Evolutionary conservation across 805 yeast genomes (phyloP), one percentile per base, ranked within the genome.

Genomic region (Komagataella phaffii): DNA sequence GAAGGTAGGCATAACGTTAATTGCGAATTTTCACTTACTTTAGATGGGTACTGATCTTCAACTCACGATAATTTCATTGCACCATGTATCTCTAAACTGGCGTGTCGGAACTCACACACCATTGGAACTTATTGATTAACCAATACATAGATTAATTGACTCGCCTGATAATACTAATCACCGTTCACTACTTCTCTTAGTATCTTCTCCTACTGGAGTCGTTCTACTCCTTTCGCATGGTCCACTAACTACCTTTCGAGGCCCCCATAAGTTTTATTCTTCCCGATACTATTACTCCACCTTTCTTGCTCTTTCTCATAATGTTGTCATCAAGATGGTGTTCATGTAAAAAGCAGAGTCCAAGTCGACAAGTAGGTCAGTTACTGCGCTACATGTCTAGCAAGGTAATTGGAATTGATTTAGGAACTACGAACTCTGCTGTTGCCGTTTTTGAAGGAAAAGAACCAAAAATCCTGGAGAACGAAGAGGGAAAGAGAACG

Each of bases 371-470:
- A 52, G 6, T 30, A 30, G 40, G 40, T 14, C 40, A 30, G 1
- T 30, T 30, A 8, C 12, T 30, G 14, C 40, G 40, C 14, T 30
- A 30, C 14, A 30, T 30, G 40, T 57, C 72, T 69, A 59, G 76
- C 79, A 56, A 81, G 58, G 91, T 86, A 48, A 85, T 86, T 62
- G 95, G 95, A 66, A 85, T 86, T 60, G 95, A 86, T 68, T 72
- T 86, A 63, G 95, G 95, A 62, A 86, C 95, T 66, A 86, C 95
- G 66, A 86, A 87, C 74, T 86, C 95, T 40, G 95, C 95, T 52
- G 95, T 86, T 46, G 95, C 95, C 51, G 70, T 85, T 51, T 80
- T 87, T 81, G 90, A 85, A 69, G 86, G 88, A 56, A 77, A 81
- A 65, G 67, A 74, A 54, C 91, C 95, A 53, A 80, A 79, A 69